Conservation (phyloP, 208 protist genomes). For the Wallacemonas sp. region DNA sequence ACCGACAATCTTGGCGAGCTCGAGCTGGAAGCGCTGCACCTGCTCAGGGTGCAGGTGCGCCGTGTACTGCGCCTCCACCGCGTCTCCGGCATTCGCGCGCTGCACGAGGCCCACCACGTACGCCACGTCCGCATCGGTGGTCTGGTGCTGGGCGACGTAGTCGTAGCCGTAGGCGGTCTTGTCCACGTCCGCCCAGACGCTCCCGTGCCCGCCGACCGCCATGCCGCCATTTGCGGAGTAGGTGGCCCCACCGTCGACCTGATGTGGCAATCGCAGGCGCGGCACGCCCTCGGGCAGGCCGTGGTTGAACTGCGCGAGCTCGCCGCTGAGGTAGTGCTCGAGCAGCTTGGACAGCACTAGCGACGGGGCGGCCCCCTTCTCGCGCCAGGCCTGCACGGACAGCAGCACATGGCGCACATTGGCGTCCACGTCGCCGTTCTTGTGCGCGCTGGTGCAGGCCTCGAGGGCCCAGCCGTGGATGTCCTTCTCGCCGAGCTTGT, state of each 20-base stretch:
- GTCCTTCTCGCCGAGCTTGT: slow-evolving; percentile 69
- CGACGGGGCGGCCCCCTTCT: slow-evolving; percentile 67
- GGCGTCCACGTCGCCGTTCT: slow-evolving; percentile 35
- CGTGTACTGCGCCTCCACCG: slow-evolving; percentile 23
- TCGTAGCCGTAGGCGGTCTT: slow-evolving; percentile 57
- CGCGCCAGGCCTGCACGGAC: slow-evolving; percentile 85
- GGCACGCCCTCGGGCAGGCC: slow-evolving; percentile 67
- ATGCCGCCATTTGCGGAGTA: background rate
- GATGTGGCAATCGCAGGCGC: slow-evolving; percentile 40
- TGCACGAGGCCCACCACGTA: slow-evolving; percentile 74
- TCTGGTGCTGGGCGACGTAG: slow-evolving; percentile 35
- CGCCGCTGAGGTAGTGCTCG: slow-evolving; percentile 62
- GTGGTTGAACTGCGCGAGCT: slow-evolving; percentile 75
- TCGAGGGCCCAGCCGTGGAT: slow-evolving; percentile 69
- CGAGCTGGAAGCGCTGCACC: slow-evolving; percentile 54
- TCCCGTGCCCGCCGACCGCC: slow-evolving; percentile 25
- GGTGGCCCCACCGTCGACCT: background rate
- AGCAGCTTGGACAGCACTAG: slow-evolving; percentile 63
- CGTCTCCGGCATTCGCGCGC: slow-evolving; percentile 33
- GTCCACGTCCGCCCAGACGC: slow-evolving; percentile 75
- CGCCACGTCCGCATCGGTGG: slow-evolving; percentile 55
- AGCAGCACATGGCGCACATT: slow-evolving; percentile 70
- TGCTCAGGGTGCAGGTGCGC: slow-evolving; percentile 56
- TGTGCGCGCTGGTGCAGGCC: slow-evolving; percentile 25
- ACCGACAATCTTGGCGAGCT: slow-evolving; percentile 66